phyloP scores from a whole-genome alignment of 2,329 filamentous ascomycete genomes.

The Coniella lustricola region DNA sequence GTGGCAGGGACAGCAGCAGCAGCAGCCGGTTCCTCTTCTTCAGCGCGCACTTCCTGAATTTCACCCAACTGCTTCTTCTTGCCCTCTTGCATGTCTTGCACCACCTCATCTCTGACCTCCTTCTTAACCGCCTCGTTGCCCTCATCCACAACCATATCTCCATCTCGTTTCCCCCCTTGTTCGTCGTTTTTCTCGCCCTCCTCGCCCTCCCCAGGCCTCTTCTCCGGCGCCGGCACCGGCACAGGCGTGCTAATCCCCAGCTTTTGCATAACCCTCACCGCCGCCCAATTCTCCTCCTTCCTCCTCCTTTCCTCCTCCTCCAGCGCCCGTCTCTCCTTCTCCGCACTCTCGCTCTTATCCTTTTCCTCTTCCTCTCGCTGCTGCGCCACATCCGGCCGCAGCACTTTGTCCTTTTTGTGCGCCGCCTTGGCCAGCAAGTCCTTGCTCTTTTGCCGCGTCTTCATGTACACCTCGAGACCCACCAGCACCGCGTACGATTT shows the following conservation, averaged over 20 bases:
- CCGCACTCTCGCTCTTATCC: constrained; percentile 55
- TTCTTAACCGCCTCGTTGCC: too few relatives aligned
- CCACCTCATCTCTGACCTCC: too few relatives aligned
- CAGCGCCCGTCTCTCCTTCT: constrained; percentile 39
- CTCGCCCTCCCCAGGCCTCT: constrained; percentile 22
- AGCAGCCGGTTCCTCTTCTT: neutral
- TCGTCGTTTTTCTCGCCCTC: constrained; percentile 20
- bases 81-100: neutral
- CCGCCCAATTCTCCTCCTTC: constrained; percentile 22
- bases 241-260: constrained; percentile 28
- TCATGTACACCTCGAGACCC: constrained; percentile 73
- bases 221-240: constrained; percentile 21
- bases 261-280: constrained; percentile 33
- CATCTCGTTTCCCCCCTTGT: too few relatives aligned
- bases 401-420: constrained; percentile 49
- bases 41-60: neutral
- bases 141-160: too few relatives aligned
- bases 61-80: neutral
- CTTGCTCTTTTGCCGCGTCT: constrained; percentile 60
- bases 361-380: constrained; percentile 50
- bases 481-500: constrained; percentile 77
- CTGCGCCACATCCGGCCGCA: constrained; percentile 53
- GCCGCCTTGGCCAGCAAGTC: constrained; percentile 41
- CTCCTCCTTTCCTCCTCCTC: constrained; percentile 27
- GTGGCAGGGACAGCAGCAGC: neutral